Conservation (phyloP, 2,329 filamentous ascomycete genomes). For the Fusarium camptoceras region DNA sequence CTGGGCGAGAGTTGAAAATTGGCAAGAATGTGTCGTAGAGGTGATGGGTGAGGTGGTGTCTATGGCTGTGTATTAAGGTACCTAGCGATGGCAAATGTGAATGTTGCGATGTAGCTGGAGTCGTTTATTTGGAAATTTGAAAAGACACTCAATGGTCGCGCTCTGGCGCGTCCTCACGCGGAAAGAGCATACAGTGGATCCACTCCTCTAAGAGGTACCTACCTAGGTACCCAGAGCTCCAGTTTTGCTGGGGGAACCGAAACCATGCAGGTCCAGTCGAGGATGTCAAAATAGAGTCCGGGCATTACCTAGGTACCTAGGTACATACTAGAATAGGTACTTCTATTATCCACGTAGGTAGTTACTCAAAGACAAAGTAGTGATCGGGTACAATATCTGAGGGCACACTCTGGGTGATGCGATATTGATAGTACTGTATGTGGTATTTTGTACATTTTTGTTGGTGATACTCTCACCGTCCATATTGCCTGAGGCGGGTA, state of each 20-base stretch:
- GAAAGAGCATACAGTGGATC: constrained; percentile 38
- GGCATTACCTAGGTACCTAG: not conserved
- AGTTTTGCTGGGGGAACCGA: not conserved
- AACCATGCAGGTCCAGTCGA: not conserved
- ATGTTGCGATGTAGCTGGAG: constrained; percentile 24
- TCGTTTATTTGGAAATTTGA: constrained; percentile 39
- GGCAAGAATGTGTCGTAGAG: not conserved
- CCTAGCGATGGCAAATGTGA: not conserved
- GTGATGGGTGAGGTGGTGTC: constrained; percentile 7
- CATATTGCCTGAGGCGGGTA: not conserved
- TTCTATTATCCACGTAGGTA: not conserved
- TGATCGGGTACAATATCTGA: not conserved
- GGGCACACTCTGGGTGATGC: not conserved
- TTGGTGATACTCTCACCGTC: not conserved
- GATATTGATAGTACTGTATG: not conserved
- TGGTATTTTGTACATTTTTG: not conserved
- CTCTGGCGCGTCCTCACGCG: constrained; percentile 35
- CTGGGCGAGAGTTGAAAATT: constrained; percentile 12
- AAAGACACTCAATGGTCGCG: constrained; percentile 29
- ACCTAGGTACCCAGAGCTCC: not conserved
- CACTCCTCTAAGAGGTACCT: constrained; percentile 6
- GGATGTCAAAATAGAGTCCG: not conserved
- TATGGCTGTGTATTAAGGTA: constrained; percentile 9
- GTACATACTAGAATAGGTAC: not conserved
- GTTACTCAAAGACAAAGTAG: not conserved